Base-by-base conservation (phyloP, 306 rosid genomes). In the Prunus dulcis region DNA sequence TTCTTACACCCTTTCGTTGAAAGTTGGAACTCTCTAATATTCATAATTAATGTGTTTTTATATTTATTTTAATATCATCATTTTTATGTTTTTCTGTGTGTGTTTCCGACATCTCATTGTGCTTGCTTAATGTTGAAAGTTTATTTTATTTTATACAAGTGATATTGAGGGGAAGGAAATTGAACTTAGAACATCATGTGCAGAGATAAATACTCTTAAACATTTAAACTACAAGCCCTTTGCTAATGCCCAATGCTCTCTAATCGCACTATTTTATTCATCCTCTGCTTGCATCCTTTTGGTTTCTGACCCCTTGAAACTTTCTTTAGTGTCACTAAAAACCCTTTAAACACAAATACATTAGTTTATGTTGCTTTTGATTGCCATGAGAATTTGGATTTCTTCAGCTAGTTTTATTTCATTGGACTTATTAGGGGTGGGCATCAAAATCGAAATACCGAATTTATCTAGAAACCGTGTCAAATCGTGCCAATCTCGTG, bases 131-230 rank as follows among this genome's bases (percentile, higher is more conserved):
- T 3, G 17, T 47, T 47, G 20, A 14, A 14, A 1, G 43, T 0
- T 38, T 38, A 32, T 32, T 32, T 34, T 34, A 5, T 5, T 32
- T 32, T 32, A 34, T 34, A 34, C 7, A 34, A 34, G 41, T 0
- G 41, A 34, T 5, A 38, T 38, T 38, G 2, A 2, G 0, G 0
- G 7, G 0, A 0, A 38, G 9, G 43, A 0, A 38, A 38, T 1
- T 9, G 0, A 38, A 38, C 2, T 0, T 38, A 38, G 9, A 38
- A 6, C 2, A 38, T 38, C 9, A 38, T 6, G 43, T 38, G 9
- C 9, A 0, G 2, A 0, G 2, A 38, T 38, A 38, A 38, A 38
- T 38, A 8, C 2, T 38, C 43, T 6, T 38, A 38, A 38, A 0
- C 9, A 38, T 9, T 38, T 38, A 38, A 6, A 5, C 1, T 32